These are phyloP conservation scores for Globisporangium sylvaticum DNA, from an alignment of 352 stramenopile genomes.

Conservation along the genomic window DNA sequence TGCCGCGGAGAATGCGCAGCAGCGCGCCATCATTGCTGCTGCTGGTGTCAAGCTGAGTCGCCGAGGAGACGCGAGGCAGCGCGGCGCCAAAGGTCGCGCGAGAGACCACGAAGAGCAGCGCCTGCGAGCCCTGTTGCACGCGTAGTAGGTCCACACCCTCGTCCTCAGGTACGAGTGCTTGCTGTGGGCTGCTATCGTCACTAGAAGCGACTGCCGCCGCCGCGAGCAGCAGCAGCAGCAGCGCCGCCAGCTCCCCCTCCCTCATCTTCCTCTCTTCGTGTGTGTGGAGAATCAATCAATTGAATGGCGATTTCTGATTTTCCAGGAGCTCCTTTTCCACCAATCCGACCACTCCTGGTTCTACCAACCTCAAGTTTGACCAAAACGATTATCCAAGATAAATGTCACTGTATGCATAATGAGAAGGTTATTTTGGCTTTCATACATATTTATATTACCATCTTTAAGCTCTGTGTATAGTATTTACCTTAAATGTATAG, in stretches of 20 bases:
- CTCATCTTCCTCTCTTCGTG: too few species aligned
- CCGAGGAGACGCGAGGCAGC: slow-evolving; percentile 20
- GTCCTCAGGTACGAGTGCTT: background rate
- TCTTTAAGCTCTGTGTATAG: too few species aligned
- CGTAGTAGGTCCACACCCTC: slow-evolving; percentile 22
- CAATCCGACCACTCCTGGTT: too few species aligned
- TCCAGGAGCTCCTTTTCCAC: too few species aligned
- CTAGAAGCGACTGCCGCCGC: background rate
- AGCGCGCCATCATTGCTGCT: slow-evolving; percentile 2
- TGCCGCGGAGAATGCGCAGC: slow-evolving; percentile 17
- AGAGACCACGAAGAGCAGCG: slow-evolving; percentile 28
- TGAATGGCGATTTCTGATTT: too few species aligned
- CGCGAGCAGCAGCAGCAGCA: slow-evolving; percentile 1
- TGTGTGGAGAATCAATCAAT: background rate
- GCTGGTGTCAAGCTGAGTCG: slow-evolving; percentile 3
- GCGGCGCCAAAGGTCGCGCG: slow-evolving; percentile 25
- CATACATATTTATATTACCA: too few species aligned
- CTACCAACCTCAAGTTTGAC: too few species aligned
- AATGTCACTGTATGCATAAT: too few species aligned
- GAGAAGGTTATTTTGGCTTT: too few species aligned
- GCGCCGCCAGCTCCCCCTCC: background rate
- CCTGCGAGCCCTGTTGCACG: slow-evolving; percentile 11
- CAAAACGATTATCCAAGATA: too few species aligned
- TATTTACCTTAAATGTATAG: too few species aligned
- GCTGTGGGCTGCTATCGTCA: background rate